Evolutionary conservation across 129 eudicot species (phyloP).

Genomic region (Rutidosis leptorrhynchoides): DNA sequence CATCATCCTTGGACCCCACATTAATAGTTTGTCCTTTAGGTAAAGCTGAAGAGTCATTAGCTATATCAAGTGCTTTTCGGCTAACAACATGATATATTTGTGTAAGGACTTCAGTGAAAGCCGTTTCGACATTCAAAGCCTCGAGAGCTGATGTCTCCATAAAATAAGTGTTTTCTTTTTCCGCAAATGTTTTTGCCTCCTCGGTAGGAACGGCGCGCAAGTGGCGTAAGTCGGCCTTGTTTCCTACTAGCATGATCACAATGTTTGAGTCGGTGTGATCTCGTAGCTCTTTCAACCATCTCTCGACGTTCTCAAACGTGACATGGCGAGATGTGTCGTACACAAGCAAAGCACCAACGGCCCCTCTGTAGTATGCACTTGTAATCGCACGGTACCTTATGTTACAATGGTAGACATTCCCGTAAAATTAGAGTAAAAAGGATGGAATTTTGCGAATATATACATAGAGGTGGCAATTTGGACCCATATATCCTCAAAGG

Average conservation of each 20-base stretch:
- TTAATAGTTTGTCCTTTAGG: too few species aligned
- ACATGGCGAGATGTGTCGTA: slow-evolving; percentile 71
- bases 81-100: slow-evolving; percentile 62
- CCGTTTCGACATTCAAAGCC: slow-evolving; percentile 68
- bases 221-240: slow-evolving; percentile 70
- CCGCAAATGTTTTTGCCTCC: slow-evolving; percentile 64
- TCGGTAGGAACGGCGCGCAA: slow-evolving; percentile 72
- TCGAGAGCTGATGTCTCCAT: slow-evolving; percentile 81
- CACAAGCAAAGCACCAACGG: slow-evolving; percentile 79
- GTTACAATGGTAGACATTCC: neutral
- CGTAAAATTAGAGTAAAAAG: neutral
- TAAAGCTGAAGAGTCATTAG: too few species aligned
- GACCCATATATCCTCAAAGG: neutral
- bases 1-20: too few species aligned
- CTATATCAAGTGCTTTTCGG: too few species aligned
- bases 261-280: slow-evolving; percentile 68
- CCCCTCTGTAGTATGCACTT: slow-evolving; percentile 79
- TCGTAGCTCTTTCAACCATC: slow-evolving; percentile 74
- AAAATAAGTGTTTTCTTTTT: slow-evolving; percentile 61
- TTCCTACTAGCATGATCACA: slow-evolving; percentile 77
- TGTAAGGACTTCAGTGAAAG: slow-evolving; percentile 69
- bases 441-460: too few species aligned
- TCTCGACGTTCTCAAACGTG: slow-evolving; percentile 69
- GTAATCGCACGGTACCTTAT: slow-evolving; percentile 75
- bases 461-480: neutral